A percentile compares a stretch with the other conserved stretches of the same genome.
Evolutionary conservation across 2,329 filamentous ascomycete species (phyloP).

Genomic region (Fusarium sp.): DNA sequence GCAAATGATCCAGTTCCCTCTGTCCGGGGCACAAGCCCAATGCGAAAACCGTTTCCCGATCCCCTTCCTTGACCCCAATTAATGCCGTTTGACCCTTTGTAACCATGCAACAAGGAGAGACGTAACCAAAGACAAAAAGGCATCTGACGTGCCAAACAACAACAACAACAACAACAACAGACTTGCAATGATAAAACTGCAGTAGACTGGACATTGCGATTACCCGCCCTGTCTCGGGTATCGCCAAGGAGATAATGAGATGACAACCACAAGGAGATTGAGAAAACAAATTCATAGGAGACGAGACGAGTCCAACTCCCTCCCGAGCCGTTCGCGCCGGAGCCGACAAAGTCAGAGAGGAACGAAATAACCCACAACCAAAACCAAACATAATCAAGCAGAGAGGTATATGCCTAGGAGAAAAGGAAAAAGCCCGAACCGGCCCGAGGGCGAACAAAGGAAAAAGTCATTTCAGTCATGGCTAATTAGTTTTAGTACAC

Average conservation of each 20-base stretch:
- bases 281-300: slow-evolving; percentile 37
- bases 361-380: slow-evolving; percentile 37
- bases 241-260: slow-evolving; percentile 49
- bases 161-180: slow-evolving; percentile 32
- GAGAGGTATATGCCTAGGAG: slow-evolving; percentile 50
- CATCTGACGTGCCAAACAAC: slow-evolving; percentile 28
- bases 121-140: slow-evolving; percentile 21
- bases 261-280: slow-evolving; percentile 44
- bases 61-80: slow-evolving; percentile 45
- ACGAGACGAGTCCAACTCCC: slow-evolving; percentile 47
- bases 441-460: slow-evolving; percentile 50
- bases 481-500: slow-evolving; percentile 70
- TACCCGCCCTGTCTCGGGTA: slow-evolving; percentile 54
- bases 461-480: slow-evolving; percentile 65
- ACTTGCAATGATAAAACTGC: slow-evolving; percentile 29
- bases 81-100: slow-evolving; percentile 45
- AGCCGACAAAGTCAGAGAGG: slow-evolving; percentile 43
- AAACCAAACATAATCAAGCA: slow-evolving; percentile 48
- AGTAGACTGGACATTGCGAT: slow-evolving; percentile 42
- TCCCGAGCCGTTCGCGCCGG: slow-evolving; percentile 44
- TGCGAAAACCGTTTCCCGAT: slow-evolving; percentile 45
- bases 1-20: slow-evolving; percentile 48
- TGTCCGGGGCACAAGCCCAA: slow-evolving; percentile 44
- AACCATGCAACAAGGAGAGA: slow-evolving; percentile 38
- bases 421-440: slow-evolving; percentile 43